phyloP scores from a whole-genome alignment of 2,329 filamentous ascomycete species.

The Aspergillus persii region DNA sequence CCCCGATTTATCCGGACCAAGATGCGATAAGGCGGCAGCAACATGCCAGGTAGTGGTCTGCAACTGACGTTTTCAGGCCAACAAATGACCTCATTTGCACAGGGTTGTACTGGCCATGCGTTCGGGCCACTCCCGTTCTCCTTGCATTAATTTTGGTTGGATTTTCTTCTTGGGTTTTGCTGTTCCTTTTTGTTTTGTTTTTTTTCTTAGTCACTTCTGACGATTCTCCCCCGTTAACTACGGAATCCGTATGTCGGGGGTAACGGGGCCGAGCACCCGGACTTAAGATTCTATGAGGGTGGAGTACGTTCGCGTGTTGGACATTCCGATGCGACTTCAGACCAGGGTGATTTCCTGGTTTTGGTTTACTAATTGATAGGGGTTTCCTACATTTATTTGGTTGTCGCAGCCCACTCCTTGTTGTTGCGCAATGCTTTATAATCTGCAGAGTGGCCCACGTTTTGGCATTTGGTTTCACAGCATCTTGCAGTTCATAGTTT shows the following conservation, averaged over 20 bases:
- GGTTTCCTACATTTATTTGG: background rate
- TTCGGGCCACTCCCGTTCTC: background rate
- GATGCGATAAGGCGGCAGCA: too few relatives aligned
- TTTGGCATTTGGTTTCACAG: background rate
- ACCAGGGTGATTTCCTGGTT: background rate
- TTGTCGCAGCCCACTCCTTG: background rate
- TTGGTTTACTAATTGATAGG: background rate
- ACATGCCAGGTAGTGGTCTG: background rate
- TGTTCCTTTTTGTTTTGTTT: background rate
- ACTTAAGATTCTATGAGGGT: background rate
- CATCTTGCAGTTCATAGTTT: background rate
- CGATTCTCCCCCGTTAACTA: background rate
- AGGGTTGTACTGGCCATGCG: background rate
- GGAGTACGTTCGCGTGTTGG: background rate
- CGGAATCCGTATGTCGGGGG: background rate
- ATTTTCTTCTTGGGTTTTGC: too few relatives aligned
- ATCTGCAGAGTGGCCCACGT: background rate
- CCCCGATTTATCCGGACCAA: background rate
- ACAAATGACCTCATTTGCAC: background rate
- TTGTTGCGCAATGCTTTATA: background rate
- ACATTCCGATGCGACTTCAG: background rate
- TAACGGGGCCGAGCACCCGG: background rate
- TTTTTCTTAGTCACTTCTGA: background rate
- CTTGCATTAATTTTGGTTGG: too few relatives aligned
- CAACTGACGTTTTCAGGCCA: background rate